phyloP scores from a whole-genome alignment of 1,284 basidiomycete species.

The Fomitopsis betulina region DNA sequence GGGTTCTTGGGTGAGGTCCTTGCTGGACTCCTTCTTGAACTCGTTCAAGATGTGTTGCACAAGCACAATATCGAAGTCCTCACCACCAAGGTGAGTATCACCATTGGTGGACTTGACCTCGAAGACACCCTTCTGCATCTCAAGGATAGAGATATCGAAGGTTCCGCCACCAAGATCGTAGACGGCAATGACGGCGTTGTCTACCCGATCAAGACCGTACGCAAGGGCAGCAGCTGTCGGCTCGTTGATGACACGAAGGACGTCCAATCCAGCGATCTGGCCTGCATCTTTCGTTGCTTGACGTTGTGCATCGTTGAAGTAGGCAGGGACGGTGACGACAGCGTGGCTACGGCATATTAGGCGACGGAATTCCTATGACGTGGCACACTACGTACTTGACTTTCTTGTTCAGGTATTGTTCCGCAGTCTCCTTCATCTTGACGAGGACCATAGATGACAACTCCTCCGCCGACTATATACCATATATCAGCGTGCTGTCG shows the following conservation, averaged over 20 bases:
- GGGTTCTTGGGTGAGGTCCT: slow-evolving; percentile 80
- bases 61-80: slow-evolving; percentile 94
- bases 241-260: slow-evolving; percentile 98
- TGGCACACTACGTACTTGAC: slow-evolving; percentile 70
- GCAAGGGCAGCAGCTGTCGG: slow-evolving; percentile 97
- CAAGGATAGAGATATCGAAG: slow-evolving; percentile 97
- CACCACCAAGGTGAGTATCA: slow-evolving; percentile 98
- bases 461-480: slow-evolving; percentile 69
- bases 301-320: slow-evolving; percentile 99
- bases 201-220: slow-evolving; percentile 86
- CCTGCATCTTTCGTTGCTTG: slow-evolving; percentile 99
- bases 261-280: slow-evolving; percentile 94
- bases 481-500: not conserved
- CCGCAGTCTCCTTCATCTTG: slow-evolving; percentile 96
- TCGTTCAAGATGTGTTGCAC: slow-evolving; percentile 86
- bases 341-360: slow-evolving; percentile 45
- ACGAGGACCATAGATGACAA: slow-evolving; percentile 82
- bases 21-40: slow-evolving; percentile 92
- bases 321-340: slow-evolving; percentile 95
- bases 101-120: slow-evolving; percentile 99
- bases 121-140: slow-evolving; percentile 99
- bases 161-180: slow-evolving; percentile 99
- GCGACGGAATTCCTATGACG: not conserved
- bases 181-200: slow-evolving; percentile 89
- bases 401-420: slow-evolving; percentile 88